Conservation (phyloP, 495 filamentous ascomycete species). For the Annulohypoxylon bovei region DNA sequence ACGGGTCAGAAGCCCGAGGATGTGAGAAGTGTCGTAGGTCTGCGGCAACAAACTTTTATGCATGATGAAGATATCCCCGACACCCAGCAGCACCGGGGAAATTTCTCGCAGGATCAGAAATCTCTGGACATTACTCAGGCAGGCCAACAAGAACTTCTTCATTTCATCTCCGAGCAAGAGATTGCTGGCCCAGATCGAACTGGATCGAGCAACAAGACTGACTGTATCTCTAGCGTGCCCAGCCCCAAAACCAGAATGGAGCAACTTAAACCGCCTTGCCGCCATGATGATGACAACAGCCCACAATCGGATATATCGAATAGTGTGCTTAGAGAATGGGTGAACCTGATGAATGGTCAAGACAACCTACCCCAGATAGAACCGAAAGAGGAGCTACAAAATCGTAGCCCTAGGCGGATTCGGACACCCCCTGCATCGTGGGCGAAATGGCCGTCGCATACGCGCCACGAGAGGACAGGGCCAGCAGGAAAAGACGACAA, state of each 20-base stretch:
- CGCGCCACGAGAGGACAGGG: slow-evolving; percentile 47
- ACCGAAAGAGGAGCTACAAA: slow-evolving; percentile 11
- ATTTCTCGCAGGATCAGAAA: background rate
- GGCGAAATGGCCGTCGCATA: slow-evolving; percentile 53
- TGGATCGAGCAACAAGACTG: background rate
- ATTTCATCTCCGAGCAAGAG: background rate
- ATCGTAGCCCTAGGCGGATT: slow-evolving; percentile 17
- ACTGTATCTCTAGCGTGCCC: background rate
- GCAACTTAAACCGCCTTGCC: slow-evolving; percentile 23
- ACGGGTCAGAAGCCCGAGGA: background rate
- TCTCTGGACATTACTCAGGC: background rate
- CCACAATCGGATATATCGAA: slow-evolving; percentile 37
- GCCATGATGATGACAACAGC: slow-evolving; percentile 13
- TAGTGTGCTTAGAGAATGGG: slow-evolving; percentile 45
- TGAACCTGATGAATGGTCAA: slow-evolving; percentile 45
- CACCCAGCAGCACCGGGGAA: background rate
- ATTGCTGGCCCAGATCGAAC: background rate
- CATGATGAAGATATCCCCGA: background rate
- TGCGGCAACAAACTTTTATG: background rate
- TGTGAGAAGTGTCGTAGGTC: background rate
- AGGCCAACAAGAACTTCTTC: background rate
- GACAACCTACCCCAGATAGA: slow-evolving; percentile 21
- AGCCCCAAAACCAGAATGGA: slow-evolving; percentile 6
- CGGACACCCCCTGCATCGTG: slow-evolving; percentile 47
- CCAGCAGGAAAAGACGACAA: slow-evolving; percentile 37